Conservation (phyloP, 805 yeast species). For the Hanseniaspora occidentalis region DNA sequence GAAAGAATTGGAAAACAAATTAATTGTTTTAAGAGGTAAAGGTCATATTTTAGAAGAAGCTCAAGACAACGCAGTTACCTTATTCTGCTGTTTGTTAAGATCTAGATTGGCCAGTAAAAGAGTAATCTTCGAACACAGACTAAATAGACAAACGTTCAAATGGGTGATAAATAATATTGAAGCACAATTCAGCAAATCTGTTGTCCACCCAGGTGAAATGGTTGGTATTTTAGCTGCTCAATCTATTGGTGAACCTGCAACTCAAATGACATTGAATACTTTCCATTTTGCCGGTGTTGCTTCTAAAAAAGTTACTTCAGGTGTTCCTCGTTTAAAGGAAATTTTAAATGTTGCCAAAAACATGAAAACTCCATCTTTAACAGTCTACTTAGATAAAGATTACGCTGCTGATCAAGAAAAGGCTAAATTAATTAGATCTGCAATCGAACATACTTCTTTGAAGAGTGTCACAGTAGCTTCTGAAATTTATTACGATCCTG, state of each 20-base stretch:
- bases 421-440: conserved; percentile 92
- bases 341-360: conserved; percentile 96
- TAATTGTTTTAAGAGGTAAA: conserved; percentile 74
- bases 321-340: conserved; percentile 97
- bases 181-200: conserved; percentile 80
- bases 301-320: conserved; percentile 88
- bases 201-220: conserved; percentile 97
- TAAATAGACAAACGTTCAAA: conserved; percentile 76
- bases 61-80: conserved; percentile 78
- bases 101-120: conserved; percentile 87
- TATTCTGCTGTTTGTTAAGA: conserved; percentile 85
- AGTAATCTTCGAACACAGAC: conserved; percentile 78
- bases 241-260: conserved; percentile 96
- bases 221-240: conserved; percentile 97
- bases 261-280: conserved; percentile 94
- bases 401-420: conserved; percentile 79
- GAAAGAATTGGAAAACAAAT: conserved; percentile 47
- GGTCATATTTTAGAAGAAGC: conserved; percentile 68
- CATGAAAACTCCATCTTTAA: conserved; percentile 97
- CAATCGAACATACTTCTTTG: conserved; percentile 91
- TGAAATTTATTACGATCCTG: conserved; percentile 95
- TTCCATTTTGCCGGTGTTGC: conserved; percentile 98
- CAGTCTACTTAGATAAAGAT: conserved; percentile 78
- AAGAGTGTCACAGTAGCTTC: conserved; percentile 95
- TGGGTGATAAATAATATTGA: conserved; percentile 95